A percentile compares a stretch with the other conserved stretches of the same genome.
Conservation (phyloP, 2,329 filamentous ascomycete genomes). For the Pseudogymnoascus verrucosus region DNA sequence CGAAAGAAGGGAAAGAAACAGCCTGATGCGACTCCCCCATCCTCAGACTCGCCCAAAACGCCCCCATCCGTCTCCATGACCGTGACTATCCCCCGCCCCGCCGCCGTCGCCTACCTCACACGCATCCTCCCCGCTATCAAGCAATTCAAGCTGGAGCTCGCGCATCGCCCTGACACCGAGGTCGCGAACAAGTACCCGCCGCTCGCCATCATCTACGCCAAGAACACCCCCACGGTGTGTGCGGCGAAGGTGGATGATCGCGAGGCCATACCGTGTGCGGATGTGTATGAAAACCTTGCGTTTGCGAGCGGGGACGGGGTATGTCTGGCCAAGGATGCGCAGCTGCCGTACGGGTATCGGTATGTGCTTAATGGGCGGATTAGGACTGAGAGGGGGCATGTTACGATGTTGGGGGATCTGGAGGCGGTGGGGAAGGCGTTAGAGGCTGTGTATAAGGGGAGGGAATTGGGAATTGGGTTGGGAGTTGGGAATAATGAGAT, state of each 20-base stretch:
- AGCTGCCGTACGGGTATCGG: slow-evolving; percentile 74
- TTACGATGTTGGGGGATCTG: slow-evolving; percentile 78
- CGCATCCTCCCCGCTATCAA: slow-evolving; percentile 66
- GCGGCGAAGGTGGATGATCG: slow-evolving; percentile 65
- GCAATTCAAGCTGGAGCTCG: slow-evolving; percentile 68
- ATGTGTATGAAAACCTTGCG: slow-evolving; percentile 78
- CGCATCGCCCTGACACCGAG: slow-evolving; percentile 51
- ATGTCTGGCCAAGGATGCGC: slow-evolving; percentile 74
- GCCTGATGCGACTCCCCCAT: neutral
- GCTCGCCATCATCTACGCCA: slow-evolving; percentile 75
- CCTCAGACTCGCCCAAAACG: neutral
- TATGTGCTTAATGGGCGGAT: slow-evolving; percentile 67
- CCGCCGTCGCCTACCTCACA: slow-evolving; percentile 55
- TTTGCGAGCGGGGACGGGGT: slow-evolving; percentile 88
- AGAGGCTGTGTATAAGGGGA: slow-evolving; percentile 56
- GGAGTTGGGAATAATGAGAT: slow-evolving; percentile 28
- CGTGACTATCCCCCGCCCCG: slow-evolving; percentile 27
- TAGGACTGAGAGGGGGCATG: slow-evolving; percentile 75
- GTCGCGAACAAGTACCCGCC: slow-evolving; percentile 72
- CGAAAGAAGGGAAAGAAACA: neutral
- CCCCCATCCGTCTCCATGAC: slow-evolving; percentile 22
- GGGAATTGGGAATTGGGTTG: slow-evolving; percentile 64
- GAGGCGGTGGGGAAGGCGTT: slow-evolving; percentile 71
- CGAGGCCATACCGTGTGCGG: slow-evolving; percentile 66
- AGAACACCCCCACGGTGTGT: slow-evolving; percentile 76